Evolutionary conservation across 192 early-diverging fungal genomes (phyloP), one percentile per base, ranked within the genome.

Genomic region (Coemansia biformis): DNA sequence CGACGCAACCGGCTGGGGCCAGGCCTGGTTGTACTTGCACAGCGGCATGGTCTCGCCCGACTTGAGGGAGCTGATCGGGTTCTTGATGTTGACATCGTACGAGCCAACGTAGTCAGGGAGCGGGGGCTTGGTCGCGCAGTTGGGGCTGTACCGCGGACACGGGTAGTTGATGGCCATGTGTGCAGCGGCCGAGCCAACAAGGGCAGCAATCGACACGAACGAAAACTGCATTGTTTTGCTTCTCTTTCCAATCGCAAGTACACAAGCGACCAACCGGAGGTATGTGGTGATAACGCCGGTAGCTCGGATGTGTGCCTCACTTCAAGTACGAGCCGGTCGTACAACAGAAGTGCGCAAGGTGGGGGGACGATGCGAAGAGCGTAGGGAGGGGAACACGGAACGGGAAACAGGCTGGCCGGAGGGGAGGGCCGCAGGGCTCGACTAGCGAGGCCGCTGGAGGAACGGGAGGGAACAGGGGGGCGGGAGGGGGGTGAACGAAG

Each of bases 61-160:
- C 9, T 5, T 5, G 29, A 10, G 9, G 8, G 29, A 30, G 29
- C 9, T 5, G 29, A 30, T 30, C 8, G 29, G 29, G 73, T 61
- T 8, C 50, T 14, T 30, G 55, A 60, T 30, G 59, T 45, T 31
- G 60, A 36, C 33, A 59, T 81, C 80, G 2, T 33, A 10, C 13
- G 69, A 57, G 13, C 80, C 80, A 0, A 48, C n/a, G n/a, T n/a
- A n/a, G n/a, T n/a, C 39, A 0, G 80, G 70, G 4, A 67, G 51
- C 14, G 47, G 21, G 0, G 76, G 75, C 31, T 68, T 66, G 21
- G 56, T 46, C 1, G 43, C n/a, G 24, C 61, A 57, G 37, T 42
- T 28, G 3, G 60, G 35, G 34, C 37, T 43, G 42, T 56, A 75
- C 15, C 66, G 61, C n/a, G 65, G 57, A 8, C 73, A 75, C 9